Conservation (phyloP, 306 rosid species). For the Prunus kanzakura region DNA sequence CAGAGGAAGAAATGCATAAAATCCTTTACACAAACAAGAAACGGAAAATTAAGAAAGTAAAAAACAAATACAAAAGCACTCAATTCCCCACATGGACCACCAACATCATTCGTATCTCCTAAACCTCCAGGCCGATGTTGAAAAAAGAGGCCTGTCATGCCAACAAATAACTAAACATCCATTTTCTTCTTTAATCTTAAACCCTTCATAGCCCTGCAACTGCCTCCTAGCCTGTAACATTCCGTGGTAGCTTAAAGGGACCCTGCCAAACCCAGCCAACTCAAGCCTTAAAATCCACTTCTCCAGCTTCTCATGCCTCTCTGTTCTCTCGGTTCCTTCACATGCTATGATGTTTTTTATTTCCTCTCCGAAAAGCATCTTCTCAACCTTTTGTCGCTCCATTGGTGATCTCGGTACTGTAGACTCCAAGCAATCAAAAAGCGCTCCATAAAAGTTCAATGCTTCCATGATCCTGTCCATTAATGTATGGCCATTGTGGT, state of each 20-base stretch:
- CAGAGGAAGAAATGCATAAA: conserved; percentile 3
- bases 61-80: background rate
- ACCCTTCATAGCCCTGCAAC: conserved; percentile 51
- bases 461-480: conserved; percentile 66
- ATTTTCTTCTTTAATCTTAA: conserved; percentile 47
- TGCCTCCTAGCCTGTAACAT: conserved; percentile 47
- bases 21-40: conserved; percentile 29
- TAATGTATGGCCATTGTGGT: conserved; percentile 58
- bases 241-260: conserved; percentile 50
- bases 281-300: conserved; percentile 66
- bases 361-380: conserved; percentile 69
- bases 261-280: conserved; percentile 57
- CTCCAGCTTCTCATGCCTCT: conserved; percentile 78
- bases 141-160: conserved; percentile 62
- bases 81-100: conserved; percentile 14
- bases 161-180: conserved; percentile 57
- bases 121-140: conserved; percentile 65
- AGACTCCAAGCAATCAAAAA: conserved; percentile 79
- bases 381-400: conserved; percentile 68
- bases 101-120: conserved; percentile 32
- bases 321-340: conserved; percentile 69
- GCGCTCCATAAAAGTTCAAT: conserved; percentile 57
- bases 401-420: conserved; percentile 50
- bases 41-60: conserved; percentile 5
- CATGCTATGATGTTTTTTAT: conserved; percentile 80